phyloP scores from a whole-genome alignment of 2,329 filamentous ascomycete genomes.

The Hirsutella thompsonii region DNA sequence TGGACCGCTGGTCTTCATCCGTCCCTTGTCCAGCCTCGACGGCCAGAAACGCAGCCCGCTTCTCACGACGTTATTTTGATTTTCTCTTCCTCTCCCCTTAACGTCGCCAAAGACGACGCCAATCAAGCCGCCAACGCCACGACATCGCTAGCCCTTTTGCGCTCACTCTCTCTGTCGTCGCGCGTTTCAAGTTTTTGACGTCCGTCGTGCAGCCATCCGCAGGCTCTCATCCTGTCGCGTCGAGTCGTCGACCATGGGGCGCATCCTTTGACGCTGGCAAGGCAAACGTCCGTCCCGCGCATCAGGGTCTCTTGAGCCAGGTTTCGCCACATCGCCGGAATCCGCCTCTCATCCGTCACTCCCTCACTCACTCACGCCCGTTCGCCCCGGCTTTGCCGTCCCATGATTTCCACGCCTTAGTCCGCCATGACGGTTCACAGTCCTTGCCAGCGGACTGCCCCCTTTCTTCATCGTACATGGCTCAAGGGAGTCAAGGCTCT shows the following conservation, averaged over 20 bases:
- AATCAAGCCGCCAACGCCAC: neutral
- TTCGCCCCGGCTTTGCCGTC: constrained; percentile 7
- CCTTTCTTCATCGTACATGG: constrained; percentile 44
- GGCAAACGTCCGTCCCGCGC: neutral
- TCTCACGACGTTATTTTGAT: neutral
- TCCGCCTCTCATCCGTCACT: neutral
- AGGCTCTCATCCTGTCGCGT: neutral
- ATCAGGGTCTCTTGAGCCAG: neutral
- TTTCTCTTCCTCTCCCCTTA: neutral
- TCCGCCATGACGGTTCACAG: constrained; percentile 34
- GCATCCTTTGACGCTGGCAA: neutral
- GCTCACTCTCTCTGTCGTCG: neutral
- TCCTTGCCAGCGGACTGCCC: constrained; percentile 33
- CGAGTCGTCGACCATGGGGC: neutral
- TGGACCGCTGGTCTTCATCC: neutral
- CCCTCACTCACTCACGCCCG: neutral
- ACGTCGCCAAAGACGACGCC: neutral
- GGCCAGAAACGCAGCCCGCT: neutral
- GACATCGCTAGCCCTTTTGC: neutral
- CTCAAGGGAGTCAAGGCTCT: constrained; percentile 30
- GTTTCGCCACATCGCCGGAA: neutral
- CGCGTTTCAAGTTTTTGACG: neutral
- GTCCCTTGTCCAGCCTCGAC: neutral
- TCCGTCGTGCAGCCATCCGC: neutral
- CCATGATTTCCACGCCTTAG: constrained; percentile 18